Evolutionary conservation across 768 basidiomycete species (phyloP).

Genomic region (Arthromyces matolae): DNA sequence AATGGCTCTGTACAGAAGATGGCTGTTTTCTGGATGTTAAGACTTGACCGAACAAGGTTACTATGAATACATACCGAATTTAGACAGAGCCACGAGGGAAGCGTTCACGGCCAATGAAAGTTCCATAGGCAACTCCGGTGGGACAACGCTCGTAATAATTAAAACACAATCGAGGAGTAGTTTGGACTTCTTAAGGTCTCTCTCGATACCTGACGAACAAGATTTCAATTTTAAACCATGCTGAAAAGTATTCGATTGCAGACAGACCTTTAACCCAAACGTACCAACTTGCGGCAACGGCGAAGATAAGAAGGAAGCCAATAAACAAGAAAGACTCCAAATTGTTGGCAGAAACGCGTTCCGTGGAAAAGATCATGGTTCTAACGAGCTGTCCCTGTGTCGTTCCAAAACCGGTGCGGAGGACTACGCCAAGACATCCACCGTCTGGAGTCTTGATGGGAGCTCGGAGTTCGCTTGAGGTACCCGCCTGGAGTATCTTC

Average conservation of each 20-base stretch:
- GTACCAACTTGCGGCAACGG: slow-evolving; percentile 96
- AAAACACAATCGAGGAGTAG: slow-evolving; percentile 91
- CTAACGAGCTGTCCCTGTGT: slow-evolving; percentile 95
- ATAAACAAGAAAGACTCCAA: slow-evolving; percentile 95
- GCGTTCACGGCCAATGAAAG: slow-evolving; percentile 94
- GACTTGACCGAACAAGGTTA: background rate
- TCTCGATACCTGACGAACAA: slow-evolving; percentile 67
- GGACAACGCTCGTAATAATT: slow-evolving; percentile 96
- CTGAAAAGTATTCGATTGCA: too few species aligned
- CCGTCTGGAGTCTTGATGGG: slow-evolving; percentile 77
- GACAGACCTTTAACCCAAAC: slow-evolving; percentile 90
- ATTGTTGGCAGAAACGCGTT: slow-evolving; percentile 95
- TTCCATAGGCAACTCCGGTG: slow-evolving; percentile 98
- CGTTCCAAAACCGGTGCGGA: slow-evolving; percentile 96
- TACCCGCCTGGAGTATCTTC: slow-evolving; percentile 86
- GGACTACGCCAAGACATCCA: slow-evolving; percentile 88
- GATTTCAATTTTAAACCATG: background rate
- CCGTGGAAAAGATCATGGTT: slow-evolving; percentile 99
- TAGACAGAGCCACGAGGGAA: slow-evolving; percentile 88
- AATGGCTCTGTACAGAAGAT: slow-evolving; percentile 99
- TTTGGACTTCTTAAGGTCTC: slow-evolving; percentile 92
- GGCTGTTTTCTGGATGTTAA: slow-evolving; percentile 42
- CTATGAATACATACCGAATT: slow-evolving; percentile 70
- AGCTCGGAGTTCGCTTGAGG: slow-evolving; percentile 38
- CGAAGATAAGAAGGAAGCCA: slow-evolving; percentile 95